Percentiles rank a stretch among this genome's conserved stretches.
phyloP scores from a whole-genome alignment of 768 basidiomycete genomes.

The Hydnomerulius pinastri region DNA sequence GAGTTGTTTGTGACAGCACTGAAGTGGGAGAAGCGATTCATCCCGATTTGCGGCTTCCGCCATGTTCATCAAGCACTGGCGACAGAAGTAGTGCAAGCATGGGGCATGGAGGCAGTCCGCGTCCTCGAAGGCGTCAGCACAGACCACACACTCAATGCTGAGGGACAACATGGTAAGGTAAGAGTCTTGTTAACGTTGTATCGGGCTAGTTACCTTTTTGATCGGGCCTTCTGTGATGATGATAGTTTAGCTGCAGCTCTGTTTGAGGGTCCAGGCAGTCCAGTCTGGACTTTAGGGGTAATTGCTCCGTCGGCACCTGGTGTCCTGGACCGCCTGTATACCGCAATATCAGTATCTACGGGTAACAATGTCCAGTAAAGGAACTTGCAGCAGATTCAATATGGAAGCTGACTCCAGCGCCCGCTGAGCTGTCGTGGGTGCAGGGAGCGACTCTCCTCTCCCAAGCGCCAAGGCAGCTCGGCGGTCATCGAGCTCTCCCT shows the following conservation, averaged over 20 bases:
- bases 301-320: conserved; percentile 5
- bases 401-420: conserved; percentile 16
- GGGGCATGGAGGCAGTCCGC: conserved; percentile 33
- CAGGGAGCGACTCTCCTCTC: conserved; percentile 26
- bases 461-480: conserved; percentile 33
- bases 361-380: background rate
- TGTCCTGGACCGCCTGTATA: background rate
- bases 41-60: conserved; percentile 45
- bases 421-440: conserved; percentile 21
- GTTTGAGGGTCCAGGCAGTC: background rate
- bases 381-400: conserved; percentile 12
- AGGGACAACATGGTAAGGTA: background rate
- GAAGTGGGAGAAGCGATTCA: conserved; percentile 52
- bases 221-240: background rate
- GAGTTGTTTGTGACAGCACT: conserved; percentile 48
- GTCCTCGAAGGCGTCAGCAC: conserved; percentile 34
- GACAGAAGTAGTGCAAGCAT: conserved; percentile 52
- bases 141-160: conserved; percentile 41
- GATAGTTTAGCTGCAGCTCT: background rate
- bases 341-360: background rate
- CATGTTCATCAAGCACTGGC: conserved; percentile 43
- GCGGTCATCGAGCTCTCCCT: background rate
- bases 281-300: conserved; percentile 2
- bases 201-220: background rate
- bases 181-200: background rate